A percentile compares a stretch with the other conserved stretches of the same genome.
Conservation (phyloP, 1,284 basidiomycete genomes). For the Trametes polyzona region DNA sequence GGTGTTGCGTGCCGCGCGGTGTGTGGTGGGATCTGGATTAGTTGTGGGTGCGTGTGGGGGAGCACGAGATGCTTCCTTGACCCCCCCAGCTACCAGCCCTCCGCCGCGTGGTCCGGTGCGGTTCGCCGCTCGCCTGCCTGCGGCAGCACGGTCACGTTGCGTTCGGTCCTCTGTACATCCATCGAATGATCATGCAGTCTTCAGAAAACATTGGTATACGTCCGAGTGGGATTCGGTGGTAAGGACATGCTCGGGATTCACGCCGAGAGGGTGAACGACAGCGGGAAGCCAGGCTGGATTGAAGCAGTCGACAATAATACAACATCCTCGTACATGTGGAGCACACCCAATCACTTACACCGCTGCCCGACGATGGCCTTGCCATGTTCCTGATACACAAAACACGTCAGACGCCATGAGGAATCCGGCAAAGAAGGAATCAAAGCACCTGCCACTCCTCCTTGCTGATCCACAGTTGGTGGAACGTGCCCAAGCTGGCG, state of each 20-base stretch:
- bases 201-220: neutral
- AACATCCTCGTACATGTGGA: constrained; percentile 13
- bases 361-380: constrained; percentile 76
- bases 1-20: constrained; percentile 1
- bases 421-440: neutral
- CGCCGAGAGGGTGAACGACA: neutral
- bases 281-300: neutral
- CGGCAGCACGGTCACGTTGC: constrained; percentile 35
- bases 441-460: constrained; percentile 89
- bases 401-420: neutral
- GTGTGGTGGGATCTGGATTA: too few relatives aligned
- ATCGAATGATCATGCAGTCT: constrained; percentile 14
- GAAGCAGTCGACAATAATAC: constrained; percentile 9
- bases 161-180: constrained; percentile 33
- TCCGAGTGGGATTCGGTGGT: too few relatives aligned
- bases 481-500: constrained; percentile 93
- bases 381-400: constrained; percentile 66
- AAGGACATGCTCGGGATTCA: too few relatives aligned
- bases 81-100: too few relatives aligned
- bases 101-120: constrained; percentile 3
- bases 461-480: constrained; percentile 92
- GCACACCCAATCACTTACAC: constrained; percentile 60
- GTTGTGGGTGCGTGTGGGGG: neutral
- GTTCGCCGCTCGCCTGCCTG: constrained; percentile 9
- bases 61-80: too few relatives aligned